phyloP scores from a whole-genome alignment of 1,284 basidiomycete genomes.

The Pyrrhoderma noxium region DNA sequence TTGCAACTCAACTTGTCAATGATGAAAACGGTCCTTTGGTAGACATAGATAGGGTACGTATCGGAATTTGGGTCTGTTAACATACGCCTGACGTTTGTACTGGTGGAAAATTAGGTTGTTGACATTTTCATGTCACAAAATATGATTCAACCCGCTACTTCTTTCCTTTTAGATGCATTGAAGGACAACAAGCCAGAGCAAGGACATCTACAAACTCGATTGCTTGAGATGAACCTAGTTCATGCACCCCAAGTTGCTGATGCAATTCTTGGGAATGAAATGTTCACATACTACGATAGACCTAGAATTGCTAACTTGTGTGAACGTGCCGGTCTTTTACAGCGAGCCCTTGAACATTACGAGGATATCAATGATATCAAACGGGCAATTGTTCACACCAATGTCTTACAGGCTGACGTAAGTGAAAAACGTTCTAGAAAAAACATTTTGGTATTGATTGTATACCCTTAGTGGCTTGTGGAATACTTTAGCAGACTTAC shows the following conservation, averaged over 20 bases:
- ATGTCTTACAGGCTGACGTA: constrained; percentile 80
- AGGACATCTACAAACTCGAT: constrained; percentile 90
- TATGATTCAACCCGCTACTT: constrained; percentile 99
- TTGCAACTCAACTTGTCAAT: constrained; percentile 91
- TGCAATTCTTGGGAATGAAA: constrained; percentile 97
- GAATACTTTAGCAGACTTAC: constrained; percentile 97
- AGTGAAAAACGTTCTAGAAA: constrained; percentile 21
- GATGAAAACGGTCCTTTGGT: constrained; percentile 91
- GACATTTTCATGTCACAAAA: constrained; percentile 99
- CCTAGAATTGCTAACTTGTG: constrained; percentile 97
- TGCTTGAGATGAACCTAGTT: constrained; percentile 97
- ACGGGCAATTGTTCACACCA: constrained; percentile 93
- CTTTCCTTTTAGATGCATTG: constrained; percentile 96
- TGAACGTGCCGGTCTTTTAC: constrained; percentile 95
- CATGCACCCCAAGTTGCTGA: constrained; percentile 99
- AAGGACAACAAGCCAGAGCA: constrained; percentile 99
- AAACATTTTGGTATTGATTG: constrained; percentile 1
- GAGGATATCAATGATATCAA: constrained; percentile 98
- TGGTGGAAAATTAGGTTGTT: constrained; percentile 51
- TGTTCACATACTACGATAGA: constrained; percentile 97
- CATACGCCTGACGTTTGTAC: not conserved
- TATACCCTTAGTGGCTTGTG: constrained; percentile 76
- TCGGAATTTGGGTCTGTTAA: constrained; percentile 4
- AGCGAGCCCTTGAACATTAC: constrained; percentile 96
- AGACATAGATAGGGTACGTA: constrained; percentile 81